Evolutionary conservation across 495 filamentous ascomycete genomes (phyloP).

Genomic region (Aspergillus sclerotiicarbonarius): DNA sequence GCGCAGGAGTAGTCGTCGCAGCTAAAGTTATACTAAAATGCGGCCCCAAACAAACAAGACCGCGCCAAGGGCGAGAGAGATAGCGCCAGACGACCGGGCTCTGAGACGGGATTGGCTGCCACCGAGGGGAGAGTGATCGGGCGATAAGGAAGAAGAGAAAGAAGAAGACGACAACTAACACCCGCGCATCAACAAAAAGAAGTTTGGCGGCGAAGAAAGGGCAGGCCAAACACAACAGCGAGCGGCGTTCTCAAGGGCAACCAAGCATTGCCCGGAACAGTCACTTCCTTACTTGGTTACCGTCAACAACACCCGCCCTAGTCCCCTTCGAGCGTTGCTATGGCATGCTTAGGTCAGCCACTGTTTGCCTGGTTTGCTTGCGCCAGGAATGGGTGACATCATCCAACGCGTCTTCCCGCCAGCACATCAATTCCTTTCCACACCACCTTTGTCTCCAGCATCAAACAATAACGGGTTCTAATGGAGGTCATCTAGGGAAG

Average conservation of each 20-base stretch:
- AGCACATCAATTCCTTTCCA: not conserved
- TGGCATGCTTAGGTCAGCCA: slow-evolving; percentile 22
- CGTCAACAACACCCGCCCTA: slow-evolving; percentile 25
- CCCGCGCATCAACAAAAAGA: slow-evolving; percentile 9
- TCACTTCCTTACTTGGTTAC: slow-evolving; percentile 25
- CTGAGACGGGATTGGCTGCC: not conserved
- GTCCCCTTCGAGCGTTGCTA: slow-evolving; percentile 12
- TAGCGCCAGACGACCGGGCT: slow-evolving; percentile 4
- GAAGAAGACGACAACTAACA: not conserved
- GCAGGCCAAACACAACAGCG: slow-evolving; percentile 22
- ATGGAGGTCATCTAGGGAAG: not conserved
- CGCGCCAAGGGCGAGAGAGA: slow-evolving; percentile 21
- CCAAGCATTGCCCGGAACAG: slow-evolving; percentile 15
- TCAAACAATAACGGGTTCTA: not conserved
- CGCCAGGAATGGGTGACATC: slow-evolving; percentile 24
- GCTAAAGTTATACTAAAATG: slow-evolving; percentile 24
- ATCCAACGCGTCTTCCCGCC: slow-evolving; percentile 29
- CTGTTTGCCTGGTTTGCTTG: slow-evolving; percentile 16
- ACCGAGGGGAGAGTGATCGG: not conserved
- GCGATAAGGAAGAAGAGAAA: slow-evolving; percentile 14
- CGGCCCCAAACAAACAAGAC: slow-evolving; percentile 30
- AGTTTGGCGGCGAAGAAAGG: slow-evolving; percentile 17
- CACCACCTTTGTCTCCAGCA: not conserved
- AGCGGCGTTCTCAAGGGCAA: slow-evolving; percentile 2
- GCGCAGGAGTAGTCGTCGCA: slow-evolving; percentile 17